Conservation (phyloP, 352 stramenopile species). For the Phytopythium cucurbitacearum region DNA sequence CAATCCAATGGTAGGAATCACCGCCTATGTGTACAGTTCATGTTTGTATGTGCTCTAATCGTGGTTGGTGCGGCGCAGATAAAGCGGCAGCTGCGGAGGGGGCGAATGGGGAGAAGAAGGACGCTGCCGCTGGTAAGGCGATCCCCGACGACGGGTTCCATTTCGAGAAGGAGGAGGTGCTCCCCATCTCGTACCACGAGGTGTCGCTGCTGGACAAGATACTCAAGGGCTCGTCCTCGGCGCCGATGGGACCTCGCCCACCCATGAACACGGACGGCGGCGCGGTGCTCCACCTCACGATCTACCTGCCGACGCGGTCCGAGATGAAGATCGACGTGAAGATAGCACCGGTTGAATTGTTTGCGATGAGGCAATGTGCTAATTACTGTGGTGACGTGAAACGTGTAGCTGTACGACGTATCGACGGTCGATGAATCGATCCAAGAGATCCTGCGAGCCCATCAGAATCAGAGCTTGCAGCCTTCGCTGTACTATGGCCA, state of each 20-base stretch:
- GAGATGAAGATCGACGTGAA: constrained; percentile 88
- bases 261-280: constrained; percentile 57
- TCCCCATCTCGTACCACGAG: constrained; percentile 59
- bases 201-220: constrained; percentile 75
- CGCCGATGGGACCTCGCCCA: constrained; percentile 46
- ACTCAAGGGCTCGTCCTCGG: constrained; percentile 48
- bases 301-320: constrained; percentile 77
- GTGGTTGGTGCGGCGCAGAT: constrained; percentile 5
- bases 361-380: background rate
- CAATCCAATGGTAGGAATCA: constrained; percentile 5
- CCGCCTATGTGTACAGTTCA: background rate
- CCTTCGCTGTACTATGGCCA: constrained; percentile 82
- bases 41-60: no score
- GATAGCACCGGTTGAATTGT: constrained; percentile 1
- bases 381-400: constrained; percentile 1
- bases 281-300: constrained; percentile 75
- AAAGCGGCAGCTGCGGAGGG: constrained; percentile 20
- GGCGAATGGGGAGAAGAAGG: background rate
- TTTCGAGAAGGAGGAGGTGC: constrained; percentile 67
- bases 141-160: constrained; percentile 40
- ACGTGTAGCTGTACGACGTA: constrained; percentile 71
- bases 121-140: constrained; percentile 15
- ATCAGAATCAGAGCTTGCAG: constrained; percentile 59
- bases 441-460: constrained; percentile 70
- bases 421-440: constrained; percentile 87